Conservation (phyloP, 2,329 filamentous ascomycete genomes). For the Calonectria crousiana region DNA sequence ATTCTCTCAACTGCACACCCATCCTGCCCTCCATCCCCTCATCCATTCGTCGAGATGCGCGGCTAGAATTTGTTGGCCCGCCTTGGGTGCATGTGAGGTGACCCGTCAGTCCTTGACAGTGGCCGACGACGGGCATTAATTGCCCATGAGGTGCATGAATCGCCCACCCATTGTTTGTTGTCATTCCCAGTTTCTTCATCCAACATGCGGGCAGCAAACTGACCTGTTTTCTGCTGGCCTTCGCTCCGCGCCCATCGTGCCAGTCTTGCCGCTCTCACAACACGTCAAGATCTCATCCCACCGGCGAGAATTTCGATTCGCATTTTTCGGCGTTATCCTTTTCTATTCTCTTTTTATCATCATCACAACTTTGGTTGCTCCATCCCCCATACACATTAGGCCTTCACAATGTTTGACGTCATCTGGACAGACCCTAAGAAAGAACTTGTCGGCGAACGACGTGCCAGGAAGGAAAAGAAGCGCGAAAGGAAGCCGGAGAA, state of each 20-base stretch:
- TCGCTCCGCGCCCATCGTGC: neutral
- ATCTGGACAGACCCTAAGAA: slow-evolving; percentile 68
- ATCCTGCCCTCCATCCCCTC: neutral
- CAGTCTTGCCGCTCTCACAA: neutral
- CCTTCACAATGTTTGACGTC: slow-evolving; percentile 66
- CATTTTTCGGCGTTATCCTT: neutral
- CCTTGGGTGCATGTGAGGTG: slow-evolving; percentile 3
- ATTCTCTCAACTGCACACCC: neutral
- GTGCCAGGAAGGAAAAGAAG: slow-evolving; percentile 59
- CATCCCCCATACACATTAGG: neutral
- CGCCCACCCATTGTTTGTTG: neutral
- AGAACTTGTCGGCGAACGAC: slow-evolving; percentile 66
- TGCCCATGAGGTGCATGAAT: neutral
- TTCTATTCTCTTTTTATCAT: neutral
- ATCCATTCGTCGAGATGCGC: neutral
- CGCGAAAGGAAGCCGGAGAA: slow-evolving; percentile 44
- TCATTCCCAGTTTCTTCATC: neutral
- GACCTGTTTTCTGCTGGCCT: neutral
- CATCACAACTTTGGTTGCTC: neutral
- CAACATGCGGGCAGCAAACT: neutral
- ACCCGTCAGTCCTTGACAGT: slow-evolving; percentile 12
- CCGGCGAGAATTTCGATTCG: neutral
- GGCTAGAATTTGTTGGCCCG: neutral
- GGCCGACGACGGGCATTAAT: neutral
- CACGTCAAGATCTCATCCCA: neutral